Percentiles rank a stretch among this genome's conserved stretches.
Conservation (phyloP, 2,329 filamentous ascomycete species). For the Verticillium alfalfae region DNA sequence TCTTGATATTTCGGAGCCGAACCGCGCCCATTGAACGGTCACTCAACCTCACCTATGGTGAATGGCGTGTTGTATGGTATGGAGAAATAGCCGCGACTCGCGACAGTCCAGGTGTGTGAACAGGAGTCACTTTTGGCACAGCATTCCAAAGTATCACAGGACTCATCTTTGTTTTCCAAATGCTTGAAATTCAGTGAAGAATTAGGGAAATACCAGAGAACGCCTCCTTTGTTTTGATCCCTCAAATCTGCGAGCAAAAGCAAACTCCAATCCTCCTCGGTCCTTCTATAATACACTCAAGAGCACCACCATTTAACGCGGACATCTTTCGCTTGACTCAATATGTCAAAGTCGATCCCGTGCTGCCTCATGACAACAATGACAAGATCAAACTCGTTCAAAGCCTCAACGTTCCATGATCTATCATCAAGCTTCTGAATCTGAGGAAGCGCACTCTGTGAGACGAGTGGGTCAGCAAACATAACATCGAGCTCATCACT, state of each 20-base stretch:
- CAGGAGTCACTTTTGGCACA: background rate
- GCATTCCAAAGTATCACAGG: background rate
- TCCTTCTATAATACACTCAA: background rate
- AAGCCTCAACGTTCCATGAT: conserved; percentile 17
- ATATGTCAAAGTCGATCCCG: conserved; percentile 19
- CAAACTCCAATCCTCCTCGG: too few species aligned
- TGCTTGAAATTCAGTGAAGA: background rate
- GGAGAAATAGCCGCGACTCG: background rate
- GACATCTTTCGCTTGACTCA: conserved; percentile 15
- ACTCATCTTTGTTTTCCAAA: background rate
- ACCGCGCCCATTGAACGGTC: background rate
- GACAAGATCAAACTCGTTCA: conserved; percentile 21
- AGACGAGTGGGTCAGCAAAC: conserved; percentile 23
- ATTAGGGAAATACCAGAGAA: background rate
- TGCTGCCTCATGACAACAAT: conserved; percentile 22
- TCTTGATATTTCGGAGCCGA: background rate
- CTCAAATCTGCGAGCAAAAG: background rate
- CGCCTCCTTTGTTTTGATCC: background rate
- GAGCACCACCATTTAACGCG: conserved; percentile 31
- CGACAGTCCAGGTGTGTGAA: background rate
- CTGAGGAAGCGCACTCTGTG: conserved; percentile 18
- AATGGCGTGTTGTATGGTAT: background rate
- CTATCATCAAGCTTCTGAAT: conserved; percentile 19
- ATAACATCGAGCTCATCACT: conserved; percentile 19
- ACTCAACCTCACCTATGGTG: background rate